phyloP scores from a whole-genome alignment of 768 basidiomycete genomes.

The Suillus tomentosus region DNA sequence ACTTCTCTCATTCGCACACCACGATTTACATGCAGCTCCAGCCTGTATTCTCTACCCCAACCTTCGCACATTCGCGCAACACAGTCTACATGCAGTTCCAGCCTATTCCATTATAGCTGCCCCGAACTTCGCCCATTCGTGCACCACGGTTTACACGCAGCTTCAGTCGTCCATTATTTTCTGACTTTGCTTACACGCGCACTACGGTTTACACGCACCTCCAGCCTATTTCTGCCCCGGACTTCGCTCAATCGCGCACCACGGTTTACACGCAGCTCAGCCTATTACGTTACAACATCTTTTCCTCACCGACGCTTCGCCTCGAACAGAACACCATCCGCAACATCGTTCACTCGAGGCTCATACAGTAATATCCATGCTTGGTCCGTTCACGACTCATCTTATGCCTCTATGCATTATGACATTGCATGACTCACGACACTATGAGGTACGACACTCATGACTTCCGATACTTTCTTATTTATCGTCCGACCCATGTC shows the following conservation, averaged over 20 bases:
- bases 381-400: neutral
- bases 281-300: neutral
- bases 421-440: neutral
- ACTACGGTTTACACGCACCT: neutral
- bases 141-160: neutral
- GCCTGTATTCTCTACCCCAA: neutral
- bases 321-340: neutral
- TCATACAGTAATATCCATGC: neutral
- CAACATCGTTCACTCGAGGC: neutral
- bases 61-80: neutral
- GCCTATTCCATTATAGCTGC: neutral
- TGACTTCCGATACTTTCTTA: neutral
- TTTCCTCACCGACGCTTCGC: neutral
- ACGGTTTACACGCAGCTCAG: no score
- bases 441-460: neutral
- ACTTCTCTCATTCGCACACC: neutral
- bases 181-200: neutral
- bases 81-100: neutral
- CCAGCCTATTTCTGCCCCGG: neutral
- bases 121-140: neutral
- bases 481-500: neutral
- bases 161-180: neutral
- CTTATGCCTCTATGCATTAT: neutral
- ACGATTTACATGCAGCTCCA: no score
- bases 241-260: neutral